Conservation (phyloP, 805 yeast species). For the Cyberlindnera bimundalis region DNA sequence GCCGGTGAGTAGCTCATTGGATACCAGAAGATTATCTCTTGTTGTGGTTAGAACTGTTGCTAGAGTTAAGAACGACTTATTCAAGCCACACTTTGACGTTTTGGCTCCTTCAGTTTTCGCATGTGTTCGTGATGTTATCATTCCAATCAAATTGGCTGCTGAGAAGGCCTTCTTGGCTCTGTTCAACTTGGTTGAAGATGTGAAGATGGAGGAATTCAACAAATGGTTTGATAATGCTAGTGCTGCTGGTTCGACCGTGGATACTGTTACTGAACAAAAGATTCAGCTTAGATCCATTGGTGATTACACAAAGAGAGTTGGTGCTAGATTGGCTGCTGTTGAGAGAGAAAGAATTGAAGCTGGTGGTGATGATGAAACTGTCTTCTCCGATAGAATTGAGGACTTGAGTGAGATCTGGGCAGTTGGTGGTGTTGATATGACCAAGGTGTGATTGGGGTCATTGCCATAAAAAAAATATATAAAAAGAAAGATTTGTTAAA, state of each 20-base stretch:
- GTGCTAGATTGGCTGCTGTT: conserved; percentile 75
- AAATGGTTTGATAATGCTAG: conserved; percentile 55
- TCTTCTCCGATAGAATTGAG: conserved; percentile 80
- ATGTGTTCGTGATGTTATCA: conserved; percentile 80
- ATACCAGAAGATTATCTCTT: conserved; percentile 75
- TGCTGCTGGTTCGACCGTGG: conserved; percentile 32
- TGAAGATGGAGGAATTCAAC: conserved; percentile 47
- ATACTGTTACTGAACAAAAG: conserved; percentile 43
- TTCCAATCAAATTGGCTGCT: conserved; percentile 91
- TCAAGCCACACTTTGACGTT: conserved; percentile 50
- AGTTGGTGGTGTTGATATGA: conserved; percentile 64
- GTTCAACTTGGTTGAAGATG: conserved; percentile 70
- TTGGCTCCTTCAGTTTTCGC: conserved; percentile 74
- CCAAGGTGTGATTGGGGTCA: conserved; percentile 20
- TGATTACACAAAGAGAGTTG: conserved; percentile 90
- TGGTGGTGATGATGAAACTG: conserved; percentile 86
- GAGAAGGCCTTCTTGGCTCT: conserved; percentile 82
- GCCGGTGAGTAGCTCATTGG: conserved; percentile 62
- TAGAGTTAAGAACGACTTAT: conserved; percentile 51
- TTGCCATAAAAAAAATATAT: background rate
- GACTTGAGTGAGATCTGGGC: conserved; percentile 90
- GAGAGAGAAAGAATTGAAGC: conserved; percentile 86
- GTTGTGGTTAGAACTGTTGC: conserved; percentile 75
- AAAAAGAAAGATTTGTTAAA: background rate
- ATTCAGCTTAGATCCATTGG: conserved; percentile 71